Base-by-base conservation (phyloP, 176 grass and related monocot species). In the Carex myosuroides region DNA sequence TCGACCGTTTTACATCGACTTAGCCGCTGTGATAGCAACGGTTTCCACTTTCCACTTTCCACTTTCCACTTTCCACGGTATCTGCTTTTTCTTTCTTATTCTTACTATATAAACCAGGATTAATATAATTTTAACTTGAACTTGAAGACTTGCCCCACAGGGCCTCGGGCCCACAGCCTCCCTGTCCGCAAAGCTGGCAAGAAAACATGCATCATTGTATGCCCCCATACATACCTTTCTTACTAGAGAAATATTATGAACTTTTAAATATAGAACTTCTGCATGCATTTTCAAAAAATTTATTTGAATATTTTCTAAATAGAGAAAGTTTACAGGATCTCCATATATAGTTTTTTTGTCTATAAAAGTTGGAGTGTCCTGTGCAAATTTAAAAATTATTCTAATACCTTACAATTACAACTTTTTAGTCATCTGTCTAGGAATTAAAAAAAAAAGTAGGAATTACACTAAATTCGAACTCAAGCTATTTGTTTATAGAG, bases 31-130 rank as follows among this genome's bases (percentile, higher is more conserved):
- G 32, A 63, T 75, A 65, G 44, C 64, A 83, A 83, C 85, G 79
- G 85, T 83, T 87, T 82, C 44, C 1, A 46, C 44, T 83, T 87
- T 82, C 44, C 8, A 46, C 44, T 83, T 87, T 82, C 44, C 8
- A 46, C 44, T 83, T 87, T 82, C 44, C 1, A 46, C 44, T 83
- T 87, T 82, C 44, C 8, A 46, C 44, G 0, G 8, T 46, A 46
- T 46, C 13, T 11, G 33, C 65, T 69, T 37, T 37, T 44, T 6
- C 17, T 67, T 9, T n/a, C 6, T 72, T 50, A 8, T 44, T 72
- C 9, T 22, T 46, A n/a, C 37, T n/a, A 29, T 26, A 32, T 65
- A 26, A 66, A 21, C 6, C 26, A 66, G 22, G 62, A 13, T 60
- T 13, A 64, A 30, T 64, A 64, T 64, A 29, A 11, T 63, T 8